phyloP scores from a whole-genome alignment of 768 basidiomycete genomes.

The Collybia mongolica region DNA sequence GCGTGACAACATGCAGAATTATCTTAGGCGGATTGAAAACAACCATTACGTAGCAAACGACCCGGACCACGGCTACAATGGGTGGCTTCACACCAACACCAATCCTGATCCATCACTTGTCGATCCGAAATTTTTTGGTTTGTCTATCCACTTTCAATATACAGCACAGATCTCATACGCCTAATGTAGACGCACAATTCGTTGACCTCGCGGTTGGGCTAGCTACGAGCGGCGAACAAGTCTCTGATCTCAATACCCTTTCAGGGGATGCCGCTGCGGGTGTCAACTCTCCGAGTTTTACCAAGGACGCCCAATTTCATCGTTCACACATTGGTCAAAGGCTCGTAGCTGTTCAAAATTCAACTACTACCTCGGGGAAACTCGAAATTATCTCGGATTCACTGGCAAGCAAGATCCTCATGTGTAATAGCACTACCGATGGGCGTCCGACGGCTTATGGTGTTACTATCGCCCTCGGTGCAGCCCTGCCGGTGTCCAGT shows the following conservation, averaged over 20 bases:
- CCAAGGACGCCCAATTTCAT: slow-evolving; percentile 21
- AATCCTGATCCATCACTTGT: slow-evolving; percentile 18
- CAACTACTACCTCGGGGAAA: slow-evolving; percentile 3
- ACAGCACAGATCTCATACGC: neutral
- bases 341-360: slow-evolving; percentile 13
- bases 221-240: slow-evolving; percentile 10
- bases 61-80: slow-evolving; percentile 26
- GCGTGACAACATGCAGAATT: slow-evolving; percentile 26
- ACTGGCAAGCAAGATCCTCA: slow-evolving; percentile 21
- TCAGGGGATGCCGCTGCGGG: slow-evolving; percentile 19
- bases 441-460: slow-evolving; percentile 19
- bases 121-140: slow-evolving; percentile 22
- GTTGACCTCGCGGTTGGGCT: slow-evolving; percentile 18
- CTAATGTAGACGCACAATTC: slow-evolving; percentile 21
- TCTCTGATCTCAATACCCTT: slow-evolving; percentile 22
- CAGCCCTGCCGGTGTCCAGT: slow-evolving; percentile 23
- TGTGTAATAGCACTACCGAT: slow-evolving; percentile 13
- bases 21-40: slow-evolving; percentile 25
- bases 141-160: neutral
- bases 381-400: slow-evolving; percentile 23
- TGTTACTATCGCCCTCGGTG: slow-evolving; percentile 20
- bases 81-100: slow-evolving; percentile 25
- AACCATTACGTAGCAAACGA: slow-evolving; percentile 17
- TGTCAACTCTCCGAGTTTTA: slow-evolving; percentile 15
- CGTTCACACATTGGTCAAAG: slow-evolving; percentile 25